Evolutionary conservation across 371 early-diverging fungal genomes (phyloP).

Genomic region (Zychaea mexicana): DNA sequence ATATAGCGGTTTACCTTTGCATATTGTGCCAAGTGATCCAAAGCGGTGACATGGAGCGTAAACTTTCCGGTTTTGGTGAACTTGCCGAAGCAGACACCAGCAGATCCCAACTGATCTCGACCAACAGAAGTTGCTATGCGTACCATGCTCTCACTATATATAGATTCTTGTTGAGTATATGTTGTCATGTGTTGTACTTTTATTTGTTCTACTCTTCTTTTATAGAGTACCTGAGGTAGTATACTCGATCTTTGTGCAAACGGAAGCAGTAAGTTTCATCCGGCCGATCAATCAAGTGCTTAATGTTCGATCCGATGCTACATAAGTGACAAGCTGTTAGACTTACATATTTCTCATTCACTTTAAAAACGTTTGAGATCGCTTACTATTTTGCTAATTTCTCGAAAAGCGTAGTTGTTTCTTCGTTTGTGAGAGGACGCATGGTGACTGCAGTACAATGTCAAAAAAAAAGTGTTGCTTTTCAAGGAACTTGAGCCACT

Average conservation of each 20-base stretch:
- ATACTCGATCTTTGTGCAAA: conserved; percentile 90
- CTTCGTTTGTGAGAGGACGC: conserved; percentile 94
- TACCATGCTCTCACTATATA: conserved; percentile 90
- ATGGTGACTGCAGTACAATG: conserved; percentile 58
- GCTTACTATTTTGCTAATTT: conserved; percentile 95
- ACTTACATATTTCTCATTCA: neutral
- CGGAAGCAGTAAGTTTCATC: conserved; percentile 97
- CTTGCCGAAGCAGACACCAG: conserved; percentile 98
- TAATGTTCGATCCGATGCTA: conserved; percentile 94
- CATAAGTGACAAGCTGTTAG: neutral
- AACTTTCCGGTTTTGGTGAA: conserved; percentile 98
- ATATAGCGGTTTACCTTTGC: conserved; percentile 67
- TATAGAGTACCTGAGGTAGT: conserved; percentile 93
- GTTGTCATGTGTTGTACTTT: no score
- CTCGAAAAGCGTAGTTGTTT: conserved; percentile 94
- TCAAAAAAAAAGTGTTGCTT: neutral
- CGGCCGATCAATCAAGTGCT: conserved; percentile 91
- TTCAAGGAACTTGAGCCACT: conserved; percentile 1
- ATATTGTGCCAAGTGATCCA: conserved; percentile 94
- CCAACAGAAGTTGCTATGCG: conserved; percentile 82
- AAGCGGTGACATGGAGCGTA: conserved; percentile 91
- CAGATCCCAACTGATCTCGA: conserved; percentile 86
- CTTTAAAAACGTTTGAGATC: neutral
- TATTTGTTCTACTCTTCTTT: no score
- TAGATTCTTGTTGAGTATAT: no score